Conservation (phyloP, 2,329 filamentous ascomycete genomes). For the Colletotrichum sp. region DNA sequence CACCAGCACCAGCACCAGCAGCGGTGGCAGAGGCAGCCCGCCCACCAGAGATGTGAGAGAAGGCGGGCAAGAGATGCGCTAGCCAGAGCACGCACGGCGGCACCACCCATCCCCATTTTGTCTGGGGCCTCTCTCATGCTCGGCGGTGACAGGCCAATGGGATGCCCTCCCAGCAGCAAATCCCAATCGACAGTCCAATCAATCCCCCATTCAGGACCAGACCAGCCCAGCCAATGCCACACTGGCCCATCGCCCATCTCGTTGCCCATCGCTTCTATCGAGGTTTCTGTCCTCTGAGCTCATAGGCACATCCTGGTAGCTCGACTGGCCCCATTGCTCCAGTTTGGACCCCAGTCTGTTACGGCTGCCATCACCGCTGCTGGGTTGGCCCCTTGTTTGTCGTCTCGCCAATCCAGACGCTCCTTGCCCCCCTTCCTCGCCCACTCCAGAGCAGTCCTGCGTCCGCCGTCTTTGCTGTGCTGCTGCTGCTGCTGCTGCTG, state of each 20-base stretch:
- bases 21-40: conserved; percentile 11
- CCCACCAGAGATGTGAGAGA: not conserved
- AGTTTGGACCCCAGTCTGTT: not conserved
- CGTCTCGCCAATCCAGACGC: conserved; percentile 11
- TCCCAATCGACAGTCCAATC: conserved; percentile 1
- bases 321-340: not conserved
- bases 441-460: not conserved
- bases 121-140: not conserved
- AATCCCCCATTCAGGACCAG: not conserved
- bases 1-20: not conserved
- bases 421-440: not conserved
- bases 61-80: conserved; percentile 7
- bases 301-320: not conserved
- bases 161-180: not conserved
- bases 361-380: conserved; percentile 11
- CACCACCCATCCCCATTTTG: not conserved
- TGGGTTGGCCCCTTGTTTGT: not conserved
- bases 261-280: not conserved
- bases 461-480: not conserved
- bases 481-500: not conserved
- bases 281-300: not conserved
- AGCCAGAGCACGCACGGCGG: not conserved
- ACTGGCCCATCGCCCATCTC: conserved; percentile 4
- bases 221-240: not conserved
- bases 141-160: not conserved